Conservation (phyloP, 2,329 filamentous ascomycete genomes). For the Calonectria pauciramosa region DNA sequence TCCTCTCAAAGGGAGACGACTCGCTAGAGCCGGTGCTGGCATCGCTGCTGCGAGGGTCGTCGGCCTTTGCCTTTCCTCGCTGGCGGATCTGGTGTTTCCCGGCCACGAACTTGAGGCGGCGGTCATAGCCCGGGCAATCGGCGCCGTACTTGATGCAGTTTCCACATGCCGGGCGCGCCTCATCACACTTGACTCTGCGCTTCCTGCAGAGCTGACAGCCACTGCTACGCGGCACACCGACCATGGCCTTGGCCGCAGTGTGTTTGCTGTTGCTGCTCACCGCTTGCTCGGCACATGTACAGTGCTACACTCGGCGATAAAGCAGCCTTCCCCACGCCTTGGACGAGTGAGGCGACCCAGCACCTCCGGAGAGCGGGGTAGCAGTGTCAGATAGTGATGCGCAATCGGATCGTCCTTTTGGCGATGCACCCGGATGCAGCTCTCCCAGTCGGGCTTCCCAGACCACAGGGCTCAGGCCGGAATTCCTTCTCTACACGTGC, state of each 20-base stretch:
- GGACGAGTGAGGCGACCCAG: not conserved
- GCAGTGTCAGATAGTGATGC: constrained; percentile 10
- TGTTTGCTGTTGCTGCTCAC: constrained; percentile 32
- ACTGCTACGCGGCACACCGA: constrained; percentile 55
- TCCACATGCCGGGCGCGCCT: constrained; percentile 55
- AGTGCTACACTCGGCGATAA: constrained; percentile 38
- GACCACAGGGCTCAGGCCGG: constrained; percentile 11
- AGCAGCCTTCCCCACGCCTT: constrained; percentile 32
- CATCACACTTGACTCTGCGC: constrained; percentile 61
- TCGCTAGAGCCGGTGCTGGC: constrained; percentile 29
- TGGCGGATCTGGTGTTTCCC: constrained; percentile 55
- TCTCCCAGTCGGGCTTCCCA: constrained; percentile 9
- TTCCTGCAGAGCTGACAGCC: constrained; percentile 57
- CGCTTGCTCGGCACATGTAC: constrained; percentile 41
- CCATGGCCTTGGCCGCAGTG: constrained; percentile 47
- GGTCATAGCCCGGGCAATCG: constrained; percentile 56
- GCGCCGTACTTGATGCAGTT: constrained; percentile 57
- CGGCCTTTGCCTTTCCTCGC: constrained; percentile 35
- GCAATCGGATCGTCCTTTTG: constrained; percentile 2
- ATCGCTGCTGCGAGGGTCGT: constrained; percentile 13
- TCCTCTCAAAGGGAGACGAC: constrained; percentile 25
- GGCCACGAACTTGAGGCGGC: constrained; percentile 55
- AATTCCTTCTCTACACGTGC: constrained; percentile 12
- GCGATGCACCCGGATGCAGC: not conserved
- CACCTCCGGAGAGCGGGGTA: constrained; percentile 21